Evolutionary conservation across 2,329 filamentous ascomycete genomes (phyloP).

Genomic region (Grosmannia huntii): DNA sequence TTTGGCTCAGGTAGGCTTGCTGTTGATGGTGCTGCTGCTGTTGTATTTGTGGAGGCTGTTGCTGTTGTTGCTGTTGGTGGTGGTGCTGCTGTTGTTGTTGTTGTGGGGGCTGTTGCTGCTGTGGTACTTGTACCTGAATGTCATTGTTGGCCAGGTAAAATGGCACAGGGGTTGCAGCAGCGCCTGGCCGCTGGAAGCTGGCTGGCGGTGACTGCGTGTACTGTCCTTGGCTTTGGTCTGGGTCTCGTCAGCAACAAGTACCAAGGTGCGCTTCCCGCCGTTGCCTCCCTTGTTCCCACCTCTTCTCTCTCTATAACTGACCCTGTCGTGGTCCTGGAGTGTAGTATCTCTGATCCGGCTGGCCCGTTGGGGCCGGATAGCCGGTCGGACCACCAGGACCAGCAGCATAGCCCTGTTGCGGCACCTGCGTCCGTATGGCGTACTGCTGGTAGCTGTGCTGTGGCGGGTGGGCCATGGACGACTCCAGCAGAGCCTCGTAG

Average conservation of each 20-base stretch:
- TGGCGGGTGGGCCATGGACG: conserved; percentile 90
- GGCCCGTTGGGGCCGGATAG: conserved; percentile 23
- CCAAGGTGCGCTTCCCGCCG: background rate
- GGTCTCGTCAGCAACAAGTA: background rate
- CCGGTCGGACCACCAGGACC: background rate
- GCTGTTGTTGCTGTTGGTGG: conserved; percentile 1
- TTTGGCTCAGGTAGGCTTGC: conserved; percentile 10
- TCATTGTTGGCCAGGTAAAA: conserved; percentile 53
- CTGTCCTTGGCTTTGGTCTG: too few relatives aligned
- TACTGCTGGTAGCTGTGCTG: conserved; percentile 65
- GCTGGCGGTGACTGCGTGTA: too few relatives aligned
- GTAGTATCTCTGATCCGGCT: conserved; percentile 54
- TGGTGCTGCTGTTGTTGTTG: background rate
- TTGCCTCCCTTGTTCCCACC: background rate
- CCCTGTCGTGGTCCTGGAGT: conserved; percentile 37
- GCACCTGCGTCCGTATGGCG: conserved; percentile 35
- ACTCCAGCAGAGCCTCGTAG: conserved; percentile 90
- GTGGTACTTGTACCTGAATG: conserved; percentile 26
- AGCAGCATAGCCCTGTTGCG: conserved; percentile 30
- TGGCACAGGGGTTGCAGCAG: conserved; percentile 43
- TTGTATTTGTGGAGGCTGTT: background rate
- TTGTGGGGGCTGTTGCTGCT: background rate
- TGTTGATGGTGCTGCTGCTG: background rate
- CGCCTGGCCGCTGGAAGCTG: conserved; percentile 41
- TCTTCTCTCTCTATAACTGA: conserved; percentile 8